A percentile compares a stretch with the other conserved stretches of the same genome.
phyloP scores from a whole-genome alignment of 805 yeast genomes.

The Zygosaccharomyces bailii region DNA sequence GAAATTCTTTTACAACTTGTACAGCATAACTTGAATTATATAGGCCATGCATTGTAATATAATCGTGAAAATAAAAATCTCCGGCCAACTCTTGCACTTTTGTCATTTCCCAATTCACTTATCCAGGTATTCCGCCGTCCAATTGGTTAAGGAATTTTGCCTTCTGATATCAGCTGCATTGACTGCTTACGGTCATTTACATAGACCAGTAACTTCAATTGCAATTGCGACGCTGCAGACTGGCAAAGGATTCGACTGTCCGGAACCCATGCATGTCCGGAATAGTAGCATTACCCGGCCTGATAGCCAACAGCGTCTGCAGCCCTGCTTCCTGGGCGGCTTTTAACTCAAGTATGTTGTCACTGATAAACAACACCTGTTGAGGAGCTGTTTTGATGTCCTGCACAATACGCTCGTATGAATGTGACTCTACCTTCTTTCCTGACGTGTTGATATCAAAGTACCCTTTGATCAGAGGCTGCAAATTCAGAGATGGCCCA shows the following conservation, averaged over 20 bases:
- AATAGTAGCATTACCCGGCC: slow-evolving; percentile 71
- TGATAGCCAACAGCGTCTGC: slow-evolving; percentile 52
- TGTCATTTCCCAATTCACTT: no score
- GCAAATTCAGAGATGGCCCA: slow-evolving; percentile 46
- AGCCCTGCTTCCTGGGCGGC: slow-evolving; percentile 73
- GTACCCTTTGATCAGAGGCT: slow-evolving; percentile 55
- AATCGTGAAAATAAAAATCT: no score
- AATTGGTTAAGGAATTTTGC: no score
- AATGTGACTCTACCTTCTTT: slow-evolving; percentile 51
- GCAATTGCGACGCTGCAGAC: no score
- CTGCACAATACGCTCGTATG: slow-evolving; percentile 56
- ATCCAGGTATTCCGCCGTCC: no score
- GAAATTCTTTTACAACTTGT: no score
- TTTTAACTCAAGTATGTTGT: slow-evolving; percentile 68
- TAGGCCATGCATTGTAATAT: no score
- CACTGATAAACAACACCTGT: slow-evolving; percentile 67
- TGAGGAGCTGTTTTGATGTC: slow-evolving; percentile 36
- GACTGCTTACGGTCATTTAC: no score
- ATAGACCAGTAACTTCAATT: no score
- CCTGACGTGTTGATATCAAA: slow-evolving; percentile 87
- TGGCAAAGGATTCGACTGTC: slow-evolving; percentile 22
- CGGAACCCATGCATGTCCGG: slow-evolving; percentile 35
- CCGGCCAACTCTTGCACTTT: no score
- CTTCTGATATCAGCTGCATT: no score
- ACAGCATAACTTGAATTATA: no score